These are phyloP conservation scores for Epicoccum sorghinum DNA, from an alignment of 2,329 filamentous ascomycete species.

Conservation along the genomic window DNA sequence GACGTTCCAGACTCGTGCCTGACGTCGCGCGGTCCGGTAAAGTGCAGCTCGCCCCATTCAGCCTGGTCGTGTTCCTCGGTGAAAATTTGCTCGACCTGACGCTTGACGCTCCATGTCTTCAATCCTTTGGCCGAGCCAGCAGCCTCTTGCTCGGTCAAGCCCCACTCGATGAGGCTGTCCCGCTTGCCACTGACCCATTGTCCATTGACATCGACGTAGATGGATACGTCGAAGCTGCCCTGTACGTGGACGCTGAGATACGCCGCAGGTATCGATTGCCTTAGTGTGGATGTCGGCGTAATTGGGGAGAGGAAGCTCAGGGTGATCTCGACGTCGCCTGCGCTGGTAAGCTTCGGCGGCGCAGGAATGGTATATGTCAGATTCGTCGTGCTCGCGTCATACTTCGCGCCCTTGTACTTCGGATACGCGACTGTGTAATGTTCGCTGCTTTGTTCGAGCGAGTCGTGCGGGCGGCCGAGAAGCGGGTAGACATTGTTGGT, in stretches of 20 bases:
- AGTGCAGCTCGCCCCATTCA: constrained; percentile 84
- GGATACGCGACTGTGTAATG: constrained; percentile 65
- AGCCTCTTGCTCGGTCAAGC: constrained; percentile 56
- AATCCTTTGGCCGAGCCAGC: constrained; percentile 50
- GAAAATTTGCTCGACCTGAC: constrained; percentile 69
- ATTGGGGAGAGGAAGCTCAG: constrained; percentile 78
- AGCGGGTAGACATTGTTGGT: constrained; percentile 67
- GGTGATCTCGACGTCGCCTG: constrained; percentile 59
- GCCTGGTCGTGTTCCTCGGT: constrained; percentile 75
- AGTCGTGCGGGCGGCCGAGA: constrained; percentile 70
- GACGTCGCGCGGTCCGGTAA: constrained; percentile 72
- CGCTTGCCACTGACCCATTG: constrained; percentile 83
- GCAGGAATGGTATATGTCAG: constrained; percentile 67
- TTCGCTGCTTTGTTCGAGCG: constrained; percentile 52
- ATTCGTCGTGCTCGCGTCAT: constrained; percentile 74
- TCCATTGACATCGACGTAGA: constrained; percentile 57
- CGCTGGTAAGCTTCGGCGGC: constrained; percentile 38
- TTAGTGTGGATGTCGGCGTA: constrained; percentile 78
- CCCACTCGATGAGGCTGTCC: constrained; percentile 73
- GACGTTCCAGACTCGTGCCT: constrained; percentile 75
- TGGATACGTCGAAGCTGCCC: constrained; percentile 62
- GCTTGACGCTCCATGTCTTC: constrained; percentile 71
- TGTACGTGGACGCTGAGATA: constrained; percentile 76
- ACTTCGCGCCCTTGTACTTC: constrained; percentile 65
- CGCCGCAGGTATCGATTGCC: constrained; percentile 81